Conservation (phyloP, 2,329 filamentous ascomycete genomes). For the Botrytis sinoallii region DNA sequence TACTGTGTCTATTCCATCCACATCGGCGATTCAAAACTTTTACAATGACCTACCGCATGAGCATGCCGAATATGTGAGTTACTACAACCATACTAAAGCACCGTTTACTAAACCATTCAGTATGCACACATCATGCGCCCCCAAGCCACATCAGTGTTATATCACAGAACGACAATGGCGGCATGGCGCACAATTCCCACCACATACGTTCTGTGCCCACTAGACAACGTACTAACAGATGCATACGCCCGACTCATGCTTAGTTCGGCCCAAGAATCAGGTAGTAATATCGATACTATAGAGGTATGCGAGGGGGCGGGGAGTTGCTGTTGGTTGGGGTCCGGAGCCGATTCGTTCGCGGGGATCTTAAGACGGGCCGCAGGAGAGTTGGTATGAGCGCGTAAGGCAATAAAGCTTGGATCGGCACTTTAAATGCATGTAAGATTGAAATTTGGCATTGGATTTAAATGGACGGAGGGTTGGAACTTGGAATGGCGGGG, state of each 20-base stretch:
- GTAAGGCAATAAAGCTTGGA: background rate
- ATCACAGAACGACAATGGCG: constrained; percentile 28
- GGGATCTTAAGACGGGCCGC: constrained; percentile 11
- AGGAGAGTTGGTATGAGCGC: constrained; percentile 14
- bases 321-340: constrained; percentile 21
- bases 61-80: constrained; percentile 18
- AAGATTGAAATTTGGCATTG: background rate
- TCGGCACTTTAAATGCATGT: background rate
- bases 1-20: constrained; percentile 13
- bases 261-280: constrained; percentile 25
- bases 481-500: background rate
- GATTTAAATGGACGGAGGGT: background rate
- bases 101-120: constrained; percentile 28
- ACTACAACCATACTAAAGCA: background rate
- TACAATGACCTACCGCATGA: constrained; percentile 15
- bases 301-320: constrained; percentile 29
- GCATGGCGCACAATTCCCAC: constrained; percentile 34
- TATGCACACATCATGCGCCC: constrained; percentile 36
- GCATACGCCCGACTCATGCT: constrained; percentile 30
- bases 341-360: constrained; percentile 13
- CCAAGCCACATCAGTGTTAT: constrained; percentile 14
- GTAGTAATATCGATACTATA: constrained; percentile 28
- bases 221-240: constrained; percentile 26
- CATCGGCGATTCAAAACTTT: constrained; percentile 13
- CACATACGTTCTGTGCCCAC: constrained; percentile 30